Percentiles rank a stretch among this genome's conserved stretches.
These are phyloP conservation scores for Xylariaceae sp. DNA, from an alignment of 2,329 filamentous ascomycete genomes.

Conservation along the genomic window DNA sequence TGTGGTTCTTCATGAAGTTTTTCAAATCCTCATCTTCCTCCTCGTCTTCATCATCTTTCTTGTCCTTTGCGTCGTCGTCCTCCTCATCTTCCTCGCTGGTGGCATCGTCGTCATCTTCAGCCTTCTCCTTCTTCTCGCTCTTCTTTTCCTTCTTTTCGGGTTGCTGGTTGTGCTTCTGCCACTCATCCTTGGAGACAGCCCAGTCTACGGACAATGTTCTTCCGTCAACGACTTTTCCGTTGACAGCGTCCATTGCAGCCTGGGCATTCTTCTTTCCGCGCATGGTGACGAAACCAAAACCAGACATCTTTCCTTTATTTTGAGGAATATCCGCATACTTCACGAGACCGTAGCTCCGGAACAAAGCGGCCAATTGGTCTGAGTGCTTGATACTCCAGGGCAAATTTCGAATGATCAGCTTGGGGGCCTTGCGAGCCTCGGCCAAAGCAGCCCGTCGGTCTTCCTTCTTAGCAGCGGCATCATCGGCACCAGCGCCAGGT, in stretches of 20 bases:
- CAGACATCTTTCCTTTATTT: constrained; percentile 67
- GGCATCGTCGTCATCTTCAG: constrained; percentile 16
- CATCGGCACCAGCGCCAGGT: constrained; percentile 29
- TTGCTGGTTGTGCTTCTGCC: constrained; percentile 62
- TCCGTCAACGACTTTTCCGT: constrained; percentile 86
- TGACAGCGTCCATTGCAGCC: constrained; percentile 75
- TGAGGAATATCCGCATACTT: constrained; percentile 82
- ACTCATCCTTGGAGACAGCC: constrained; percentile 87
- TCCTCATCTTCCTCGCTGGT: constrained; percentile 39
- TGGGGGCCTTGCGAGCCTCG: constrained; percentile 58
- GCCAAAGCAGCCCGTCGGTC: constrained; percentile 57
- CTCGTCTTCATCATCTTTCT: constrained; percentile 40
- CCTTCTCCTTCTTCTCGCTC: constrained; percentile 24
- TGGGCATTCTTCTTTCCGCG: constrained; percentile 87
- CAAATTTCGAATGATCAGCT: constrained; percentile 85
- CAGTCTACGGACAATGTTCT: constrained; percentile 89
- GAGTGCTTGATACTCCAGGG: constrained; percentile 92
- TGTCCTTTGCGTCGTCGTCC: constrained; percentile 26
- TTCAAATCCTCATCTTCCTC: constrained; percentile 28
- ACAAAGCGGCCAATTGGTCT: constrained; percentile 73
- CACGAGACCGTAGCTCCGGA: constrained; percentile 85
- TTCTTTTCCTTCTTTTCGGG: constrained; percentile 32
- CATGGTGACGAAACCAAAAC: constrained; percentile 90
- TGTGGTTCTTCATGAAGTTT: constrained; percentile 55
- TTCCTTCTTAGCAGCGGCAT: constrained; percentile 51